These are phyloP conservation scores for Dryas alaskensis DNA, from an alignment of 306 rosid species.

Conservation along the genomic window DNA sequence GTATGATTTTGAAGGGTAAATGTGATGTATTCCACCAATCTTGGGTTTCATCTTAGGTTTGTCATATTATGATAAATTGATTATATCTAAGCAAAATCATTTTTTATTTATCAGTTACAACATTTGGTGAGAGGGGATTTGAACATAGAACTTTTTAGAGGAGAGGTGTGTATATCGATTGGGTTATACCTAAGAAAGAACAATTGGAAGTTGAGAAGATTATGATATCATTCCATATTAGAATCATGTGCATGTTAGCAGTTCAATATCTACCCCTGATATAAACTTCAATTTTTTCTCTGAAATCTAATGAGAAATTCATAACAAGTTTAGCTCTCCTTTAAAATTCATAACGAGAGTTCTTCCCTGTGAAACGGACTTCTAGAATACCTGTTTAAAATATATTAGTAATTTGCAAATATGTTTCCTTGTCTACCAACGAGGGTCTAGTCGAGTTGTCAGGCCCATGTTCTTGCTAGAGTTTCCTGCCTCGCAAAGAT, in stretches of 20 bases:
- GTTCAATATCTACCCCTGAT: not conserved
- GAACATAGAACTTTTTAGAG: not conserved
- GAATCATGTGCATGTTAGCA: not conserved
- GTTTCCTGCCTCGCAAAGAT: too few relatives aligned
- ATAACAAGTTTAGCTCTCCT: not conserved
- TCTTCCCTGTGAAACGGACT: not conserved
- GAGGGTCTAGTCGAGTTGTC: too few relatives aligned
- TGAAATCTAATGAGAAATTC: not conserved
- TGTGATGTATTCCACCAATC: not conserved
- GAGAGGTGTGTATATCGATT: not conserved
- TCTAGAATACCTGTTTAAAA: not conserved
- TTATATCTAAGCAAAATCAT: not conserved
- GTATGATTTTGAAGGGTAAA: conserved; percentile 5
- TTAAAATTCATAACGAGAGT: not conserved
- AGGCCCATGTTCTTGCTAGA: too few relatives aligned
- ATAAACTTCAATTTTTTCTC: not conserved
- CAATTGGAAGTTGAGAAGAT: not conserved
- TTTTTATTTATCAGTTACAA: not conserved
- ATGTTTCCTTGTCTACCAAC: not conserved
- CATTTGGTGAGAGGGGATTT: not conserved
- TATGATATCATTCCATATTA: not conserved
- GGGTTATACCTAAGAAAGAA: not conserved
- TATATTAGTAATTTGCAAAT: not conserved
- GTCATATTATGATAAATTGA: not conserved
- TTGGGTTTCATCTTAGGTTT: not conserved